phyloP scores from a whole-genome alignment of 495 filamentous ascomycete genomes.

The Penicillium bovifimosum region DNA sequence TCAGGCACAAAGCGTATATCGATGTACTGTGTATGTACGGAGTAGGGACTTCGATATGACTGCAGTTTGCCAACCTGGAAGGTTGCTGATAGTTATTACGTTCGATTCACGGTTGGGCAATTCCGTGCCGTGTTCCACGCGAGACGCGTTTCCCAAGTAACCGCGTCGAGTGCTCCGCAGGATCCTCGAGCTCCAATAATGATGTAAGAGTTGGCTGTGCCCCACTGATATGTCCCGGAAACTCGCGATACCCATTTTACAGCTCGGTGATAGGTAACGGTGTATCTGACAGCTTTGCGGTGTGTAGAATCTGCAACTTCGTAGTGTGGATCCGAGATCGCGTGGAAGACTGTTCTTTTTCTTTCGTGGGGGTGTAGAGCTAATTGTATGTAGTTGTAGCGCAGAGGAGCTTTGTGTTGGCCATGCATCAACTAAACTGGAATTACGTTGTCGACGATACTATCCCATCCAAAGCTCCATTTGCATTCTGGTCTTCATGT shows the following conservation, averaged over 20 bases:
- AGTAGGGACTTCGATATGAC: background rate
- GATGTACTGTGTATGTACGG: background rate
- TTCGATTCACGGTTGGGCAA: background rate
- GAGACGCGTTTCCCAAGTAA: conserved; percentile 32
- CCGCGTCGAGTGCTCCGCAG: conserved; percentile 24
- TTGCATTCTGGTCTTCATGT: conserved; percentile 13
- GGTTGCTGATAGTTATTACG: too few relatives aligned
- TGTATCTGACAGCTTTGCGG: conserved; percentile 11
- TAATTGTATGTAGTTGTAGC: background rate
- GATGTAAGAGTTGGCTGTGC: conserved; percentile 11
- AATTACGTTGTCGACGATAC: conserved; percentile 17
- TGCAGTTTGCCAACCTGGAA: background rate
- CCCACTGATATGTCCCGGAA: conserved; percentile 21
- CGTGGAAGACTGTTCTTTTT: background rate
- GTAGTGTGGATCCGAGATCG: background rate
- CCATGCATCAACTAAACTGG: background rate
- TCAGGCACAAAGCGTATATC: background rate
- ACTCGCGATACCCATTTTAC: conserved; percentile 9
- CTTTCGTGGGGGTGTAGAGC: background rate
- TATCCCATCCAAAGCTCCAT: conserved; percentile 13
- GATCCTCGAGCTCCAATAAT: conserved; percentile 22
- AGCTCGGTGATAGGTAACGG: conserved; percentile 12
- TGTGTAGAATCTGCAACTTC: background rate
- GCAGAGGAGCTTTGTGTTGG: background rate
- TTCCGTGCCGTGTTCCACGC: conserved; percentile 14